Evolutionary conservation across 1,284 basidiomycete species (phyloP), one percentile per base, ranked within the genome.

Genomic region (Ganoderma meredithae): DNA sequence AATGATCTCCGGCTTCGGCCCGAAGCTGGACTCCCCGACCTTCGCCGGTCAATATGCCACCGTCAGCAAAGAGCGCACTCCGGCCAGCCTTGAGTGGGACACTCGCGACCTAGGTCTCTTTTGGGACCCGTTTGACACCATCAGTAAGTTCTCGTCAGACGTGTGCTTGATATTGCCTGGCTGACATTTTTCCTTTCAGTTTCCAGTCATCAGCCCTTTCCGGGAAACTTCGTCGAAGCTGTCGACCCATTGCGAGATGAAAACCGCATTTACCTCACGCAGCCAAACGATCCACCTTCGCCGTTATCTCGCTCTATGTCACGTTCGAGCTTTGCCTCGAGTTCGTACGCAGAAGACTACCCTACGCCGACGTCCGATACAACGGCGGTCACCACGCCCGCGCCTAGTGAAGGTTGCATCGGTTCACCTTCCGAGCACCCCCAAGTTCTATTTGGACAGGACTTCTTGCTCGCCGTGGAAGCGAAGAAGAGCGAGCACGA

Each of bases 321-420:
- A 47, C 71, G 71, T 59, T 72, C 71, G 27, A 72, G 71, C 60
- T 72, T 68, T 61, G 60, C 63, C 22, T 71, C 70, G 17, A 64
- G 63, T 60, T 62, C 63, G 55, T 69, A 40, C 13, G 56, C 71
- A 7, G 68, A 39, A 36, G 71, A 70, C 67, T 70, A 68, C 64
- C 65, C 65, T 58, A 72, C 71, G 22, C 71, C 71, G 47, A 41
- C 63, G 17, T 70, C 71, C 41, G 71, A 70, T 64, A 70, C 66
- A 39, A 64, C 68, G 10, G 58, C 58, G 10, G 69, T 72, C 62
- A 68, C 71, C n/a, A 72, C 71, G 61, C 71, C 71, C 64, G 66
- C 71, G 15, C 71, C 67, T 52, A 70, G 63, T 62, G 71, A 72
- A 62, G 62, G 68, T 9, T 52, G 53, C 33, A 39, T 66, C 66